These are phyloP conservation scores for Capsella rubella DNA, from an alignment of 441 rosid species.

Conservation along the genomic window DNA sequence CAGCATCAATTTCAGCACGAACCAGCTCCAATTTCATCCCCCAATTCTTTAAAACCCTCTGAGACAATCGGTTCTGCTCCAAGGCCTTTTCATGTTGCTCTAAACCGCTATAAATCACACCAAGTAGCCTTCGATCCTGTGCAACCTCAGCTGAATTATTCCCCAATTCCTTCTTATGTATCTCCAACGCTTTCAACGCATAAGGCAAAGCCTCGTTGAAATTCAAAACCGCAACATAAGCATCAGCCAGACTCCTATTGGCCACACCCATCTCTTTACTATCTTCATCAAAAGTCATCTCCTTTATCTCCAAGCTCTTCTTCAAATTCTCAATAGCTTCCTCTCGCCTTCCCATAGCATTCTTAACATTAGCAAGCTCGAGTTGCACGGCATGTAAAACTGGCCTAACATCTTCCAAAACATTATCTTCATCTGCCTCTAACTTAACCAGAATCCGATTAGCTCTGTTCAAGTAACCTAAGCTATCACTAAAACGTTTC, in stretches of 20 bases:
- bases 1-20: conserved; percentile 82
- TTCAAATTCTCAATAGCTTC: conserved; percentile 83
- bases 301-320: conserved; percentile 83
- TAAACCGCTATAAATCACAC: conserved; percentile 84
- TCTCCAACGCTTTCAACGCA: conserved; percentile 77
- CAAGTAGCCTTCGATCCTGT: conserved; percentile 81
- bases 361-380: conserved; percentile 84
- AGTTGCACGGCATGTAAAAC: conserved; percentile 83
- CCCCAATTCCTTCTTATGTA: conserved; percentile 77
- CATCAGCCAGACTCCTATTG: conserved; percentile 78
- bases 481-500: conserved; percentile 77
- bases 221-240: conserved; percentile 82
- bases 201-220: conserved; percentile 84
- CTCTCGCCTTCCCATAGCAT: conserved; percentile 92
- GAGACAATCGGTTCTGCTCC: conserved; percentile 84
- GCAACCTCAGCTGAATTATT: conserved; percentile 87
- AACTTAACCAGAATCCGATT: conserved; percentile 68
- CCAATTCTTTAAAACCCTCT: conserved; percentile 81
- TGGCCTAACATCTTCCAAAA: conserved; percentile 65
- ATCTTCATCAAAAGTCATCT: conserved; percentile 68
- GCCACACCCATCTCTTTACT: conserved; percentile 81
- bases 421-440: conserved; percentile 56
- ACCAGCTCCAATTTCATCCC: conserved; percentile 80
- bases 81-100: conserved; percentile 88
- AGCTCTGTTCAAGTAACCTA: conserved; percentile 85